Evolutionary conservation across 2,329 filamentous ascomycete genomes (phyloP), one percentile per base, ranked within the genome.

Genomic region (Alternaria sp.): DNA sequence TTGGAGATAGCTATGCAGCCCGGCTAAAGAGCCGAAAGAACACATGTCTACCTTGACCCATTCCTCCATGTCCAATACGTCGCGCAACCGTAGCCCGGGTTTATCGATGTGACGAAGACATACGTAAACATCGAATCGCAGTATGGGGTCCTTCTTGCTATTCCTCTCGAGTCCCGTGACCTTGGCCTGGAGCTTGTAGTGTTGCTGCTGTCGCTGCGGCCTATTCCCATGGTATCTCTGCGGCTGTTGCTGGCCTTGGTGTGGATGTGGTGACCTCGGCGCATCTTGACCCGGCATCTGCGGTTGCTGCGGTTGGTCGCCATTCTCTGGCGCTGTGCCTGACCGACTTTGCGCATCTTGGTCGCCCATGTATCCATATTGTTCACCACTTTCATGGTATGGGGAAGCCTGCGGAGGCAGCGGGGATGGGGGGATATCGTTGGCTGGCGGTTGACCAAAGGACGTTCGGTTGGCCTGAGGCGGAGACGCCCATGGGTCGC

Each of bases 121-220:
- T 88, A 98, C 95, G 80, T 99, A 92, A 63, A 98, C 92, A 80
- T 99, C 95, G 75, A 99, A 99, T 69, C 92, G 88, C 60, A 99
- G 80, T 66, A 98, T 93, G 0, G 93, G 93, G 72, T 99, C 95
- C 79, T 98, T 99, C 78, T 96, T 93, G 61, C 93, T 93, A 4
- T 91, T 95, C 59, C 95, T 86, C 80, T 99, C 95, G 46, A 99
- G 82, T 2, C 91, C 93, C 0, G 93, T 97, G 63, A 99, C 93
- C 82, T 98, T 99, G 44, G 91, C 93, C 76, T 97, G 93, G 36
- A 99, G 85, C 78, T 92, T 94, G 79, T 91, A 93, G 61, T 90
- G 86, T 28, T 91, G 89, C 54, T 86, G 85, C 41, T 74, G 76
- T 39, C 71, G 71, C 65, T 86, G 80, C 76, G 76, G 75, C 46